Evolutionary conservation across 1,284 basidiomycete genomes (phyloP).

Genomic region (Cryptococcus hybrid): DNA sequence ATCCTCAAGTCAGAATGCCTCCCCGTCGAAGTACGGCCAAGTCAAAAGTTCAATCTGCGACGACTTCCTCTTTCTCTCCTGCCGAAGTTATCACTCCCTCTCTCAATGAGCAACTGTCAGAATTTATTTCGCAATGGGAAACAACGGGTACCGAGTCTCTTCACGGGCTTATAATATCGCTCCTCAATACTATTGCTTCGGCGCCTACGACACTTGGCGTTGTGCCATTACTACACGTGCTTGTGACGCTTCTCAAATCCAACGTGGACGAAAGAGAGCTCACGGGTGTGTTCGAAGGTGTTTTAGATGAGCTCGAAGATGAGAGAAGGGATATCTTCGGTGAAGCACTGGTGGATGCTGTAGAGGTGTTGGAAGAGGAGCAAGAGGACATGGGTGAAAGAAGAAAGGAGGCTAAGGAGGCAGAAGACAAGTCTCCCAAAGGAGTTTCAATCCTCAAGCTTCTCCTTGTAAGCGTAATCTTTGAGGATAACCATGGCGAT

Average conservation of each 20-base stretch:
- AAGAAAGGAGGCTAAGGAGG: constrained; percentile 3
- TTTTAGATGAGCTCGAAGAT: constrained; percentile 13
- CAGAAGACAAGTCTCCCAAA: not conserved
- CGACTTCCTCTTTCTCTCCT: too few relatives aligned
- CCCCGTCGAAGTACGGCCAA: constrained; percentile 4
- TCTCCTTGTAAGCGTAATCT: constrained; percentile 18
- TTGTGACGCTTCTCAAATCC: constrained; percentile 11
- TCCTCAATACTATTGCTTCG: constrained; percentile 2
- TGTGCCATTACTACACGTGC: constrained; percentile 12
- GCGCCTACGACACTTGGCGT: constrained; percentile 5
- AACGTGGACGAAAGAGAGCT: constrained; percentile 4
- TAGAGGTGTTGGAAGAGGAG: constrained; percentile 17
- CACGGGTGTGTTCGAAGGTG: constrained; percentile 3
- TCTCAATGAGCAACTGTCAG: too few relatives aligned
- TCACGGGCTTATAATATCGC: constrained; percentile 2
- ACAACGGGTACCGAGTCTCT: constrained; percentile 3
- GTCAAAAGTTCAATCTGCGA: constrained; percentile 7
- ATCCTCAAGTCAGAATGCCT: not conserved
- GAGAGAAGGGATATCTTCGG: constrained; percentile 12
- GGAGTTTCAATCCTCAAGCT: constrained; percentile 23
- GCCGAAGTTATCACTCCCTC: too few relatives aligned
- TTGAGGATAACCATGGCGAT: not conserved
- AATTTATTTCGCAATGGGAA: constrained; percentile 2
- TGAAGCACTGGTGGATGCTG: constrained; percentile 28
- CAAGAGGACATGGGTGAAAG: constrained; percentile 8